Percentiles rank a stretch among this genome's conserved stretches.
Conservation (phyloP, 768 basidiomycete species). For the Suillus subaureus region DNA sequence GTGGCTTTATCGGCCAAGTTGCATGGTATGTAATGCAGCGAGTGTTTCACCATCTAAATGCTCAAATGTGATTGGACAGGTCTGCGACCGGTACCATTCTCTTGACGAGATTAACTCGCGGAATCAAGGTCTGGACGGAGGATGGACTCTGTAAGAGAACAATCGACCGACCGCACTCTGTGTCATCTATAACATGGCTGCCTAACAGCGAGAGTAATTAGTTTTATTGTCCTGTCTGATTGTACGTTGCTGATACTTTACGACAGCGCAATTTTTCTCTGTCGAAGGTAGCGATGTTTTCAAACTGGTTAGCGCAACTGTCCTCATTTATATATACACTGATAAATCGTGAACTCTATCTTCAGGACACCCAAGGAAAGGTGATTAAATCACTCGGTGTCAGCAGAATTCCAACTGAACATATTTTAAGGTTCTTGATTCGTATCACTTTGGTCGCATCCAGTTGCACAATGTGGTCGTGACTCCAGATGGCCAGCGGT, state of each 20-base stretch:
- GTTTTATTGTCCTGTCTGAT: not conserved
- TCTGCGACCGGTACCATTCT: constrained; percentile 48
- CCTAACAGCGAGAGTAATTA: constrained; percentile 47
- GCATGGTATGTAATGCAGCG: constrained; percentile 42
- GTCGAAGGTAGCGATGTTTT: constrained; percentile 51
- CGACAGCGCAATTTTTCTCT: constrained; percentile 48
- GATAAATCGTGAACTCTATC: constrained; percentile 18
- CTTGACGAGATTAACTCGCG: constrained; percentile 50
- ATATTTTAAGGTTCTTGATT: constrained; percentile 36
- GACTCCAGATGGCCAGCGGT: constrained; percentile 46
- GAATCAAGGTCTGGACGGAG: constrained; percentile 59
- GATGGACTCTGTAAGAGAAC: constrained; percentile 53
- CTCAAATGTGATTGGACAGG: constrained; percentile 31
- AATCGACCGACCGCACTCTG: constrained; percentile 47
- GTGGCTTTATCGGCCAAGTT: constrained; percentile 56
- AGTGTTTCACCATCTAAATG: not conserved
- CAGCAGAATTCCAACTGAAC: not conserved
- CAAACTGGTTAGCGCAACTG: constrained; percentile 40
- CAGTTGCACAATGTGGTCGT: constrained; percentile 52
- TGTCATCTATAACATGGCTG: constrained; percentile 57
- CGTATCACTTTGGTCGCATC: constrained; percentile 47
- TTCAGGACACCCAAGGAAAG: constrained; percentile 47
- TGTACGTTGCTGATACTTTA: constrained; percentile 16
- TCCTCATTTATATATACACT: constrained; percentile 12
- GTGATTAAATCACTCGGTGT: constrained; percentile 18